Evolutionary conservation across 2,329 filamentous ascomycete genomes (phyloP), one percentile per base, ranked within the genome.

Genomic region (Xylaria sp.): DNA sequence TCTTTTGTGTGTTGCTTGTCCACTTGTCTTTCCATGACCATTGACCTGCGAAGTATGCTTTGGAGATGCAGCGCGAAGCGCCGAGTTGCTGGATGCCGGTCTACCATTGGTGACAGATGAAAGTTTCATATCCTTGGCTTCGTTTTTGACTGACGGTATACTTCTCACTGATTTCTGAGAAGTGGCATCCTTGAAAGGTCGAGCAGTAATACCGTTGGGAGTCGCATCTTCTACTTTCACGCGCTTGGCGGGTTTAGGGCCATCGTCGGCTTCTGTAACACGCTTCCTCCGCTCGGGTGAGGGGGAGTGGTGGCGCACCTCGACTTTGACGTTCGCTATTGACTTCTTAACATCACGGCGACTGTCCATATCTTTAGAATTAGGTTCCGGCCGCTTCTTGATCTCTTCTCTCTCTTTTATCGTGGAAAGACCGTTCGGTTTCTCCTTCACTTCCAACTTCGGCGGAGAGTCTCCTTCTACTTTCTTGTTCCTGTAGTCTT

Each of bases 401-500:
- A 59, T 53, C 67, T 17, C 78, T 77, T 79, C 67, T 38, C 66
- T 68, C 63, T 72, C 71, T 45, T 69, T 73, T 53, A 72, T 71
- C 55, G 72, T 72, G 49, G 71, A 61, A 47, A 71, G 47, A 57
- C 72, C 73, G 31, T 69, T 66, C 36, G 71, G 64, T 33, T 71
- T 73, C 49, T 72, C 67, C 22, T 70, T 72, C 38, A 69, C 55
- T 36, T 63, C 67, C 45, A 63, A 25, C 65, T 75, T 77, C 9
- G 71, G 68, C 17, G 73, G 68, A 29, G 73, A 73, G 33, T 74
- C 74, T 55, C 73, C 73, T 56, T 76, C 75, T 20, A 72, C 79
- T 74, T 84, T 85, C 75, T 85, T 85, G 68, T 85, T 88, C 77
- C 85, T 86, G 72, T 88, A 89, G 74, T 88, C 86, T 76, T 84